A percentile compares a stretch with the other conserved stretches of the same genome.
Evolutionary conservation across 208 protist genomes (phyloP).

Genomic region (Wallacemonas rigidus): DNA sequence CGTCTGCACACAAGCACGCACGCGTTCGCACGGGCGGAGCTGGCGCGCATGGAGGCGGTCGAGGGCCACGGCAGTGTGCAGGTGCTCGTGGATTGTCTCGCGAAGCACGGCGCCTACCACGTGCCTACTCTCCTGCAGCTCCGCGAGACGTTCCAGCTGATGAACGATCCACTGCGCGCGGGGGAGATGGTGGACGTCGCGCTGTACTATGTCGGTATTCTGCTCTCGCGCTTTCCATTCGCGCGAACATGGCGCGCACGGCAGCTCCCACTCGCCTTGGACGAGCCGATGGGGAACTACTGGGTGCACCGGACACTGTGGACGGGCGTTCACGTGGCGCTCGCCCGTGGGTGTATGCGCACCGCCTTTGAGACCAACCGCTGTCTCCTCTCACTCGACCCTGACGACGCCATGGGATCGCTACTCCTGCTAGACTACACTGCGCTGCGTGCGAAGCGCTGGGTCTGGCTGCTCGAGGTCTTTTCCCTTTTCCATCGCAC

Average conservation of each 20-base stretch:
- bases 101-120: constrained; percentile 59
- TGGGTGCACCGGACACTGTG: constrained; percentile 61
- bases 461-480: constrained; percentile 83
- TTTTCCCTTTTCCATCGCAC: constrained; percentile 27
- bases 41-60: constrained; percentile 33
- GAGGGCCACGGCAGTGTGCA: constrained; percentile 35
- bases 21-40: constrained; percentile 51
- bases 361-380: constrained; percentile 74
- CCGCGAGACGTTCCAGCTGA: constrained; percentile 62
- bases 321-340: constrained; percentile 65
- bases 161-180: constrained; percentile 49
- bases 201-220: constrained; percentile 73
- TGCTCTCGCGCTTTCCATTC: constrained; percentile 63
- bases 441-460: constrained; percentile 72
- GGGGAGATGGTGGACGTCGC: constrained; percentile 74
- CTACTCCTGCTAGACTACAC: constrained; percentile 78
- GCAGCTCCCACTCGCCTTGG: constrained; percentile 35
- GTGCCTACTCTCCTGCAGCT: constrained; percentile 78
- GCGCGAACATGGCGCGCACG: constrained; percentile 60
- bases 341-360: constrained; percentile 67
- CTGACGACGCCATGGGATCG: constrained; percentile 57
- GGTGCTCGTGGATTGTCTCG: constrained; percentile 60
- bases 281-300: constrained; percentile 32
- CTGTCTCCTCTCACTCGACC: constrained; percentile 79
- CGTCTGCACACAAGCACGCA: constrained; percentile 47